Evolutionary conservation across 31 red algal genomes (phyloP), one percentile per base, ranked within the genome.

Genomic region (Endocladia muricata): DNA sequence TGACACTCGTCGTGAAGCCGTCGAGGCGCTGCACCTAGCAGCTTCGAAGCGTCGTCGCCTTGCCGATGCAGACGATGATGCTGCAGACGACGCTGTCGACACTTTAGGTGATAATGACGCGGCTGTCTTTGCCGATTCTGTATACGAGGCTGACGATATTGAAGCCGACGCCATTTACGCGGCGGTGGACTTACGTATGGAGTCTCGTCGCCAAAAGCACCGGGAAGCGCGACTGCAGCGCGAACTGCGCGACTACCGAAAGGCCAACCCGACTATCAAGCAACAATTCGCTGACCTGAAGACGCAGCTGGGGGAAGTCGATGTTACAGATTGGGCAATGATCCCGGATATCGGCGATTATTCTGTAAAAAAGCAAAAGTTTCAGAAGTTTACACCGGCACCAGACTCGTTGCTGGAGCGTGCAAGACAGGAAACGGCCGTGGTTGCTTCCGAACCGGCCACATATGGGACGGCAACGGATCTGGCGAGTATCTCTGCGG

Each of bases 141-240:
- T 83, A 13, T 95, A 95, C 43, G 92, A 95, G 51, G 71, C 84
- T 25, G 92, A 95, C 68, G 92, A 95, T 47, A 59, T 33, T 1
- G 92, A 95, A 26, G 92, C 92, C 29, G 92, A 95, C 61, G 81
- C 68, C 13, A 90, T 95, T 48, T 95, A 95, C 55, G 78, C 55
- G 0, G 86, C 81, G 28, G 86, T 95, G 7, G 91, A 94, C 25
- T 32, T 64, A 25, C 59, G 91, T 43, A 81, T 94, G 83, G 51
- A 63, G 19, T 79, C 83, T 43, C 59, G 91, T 19, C 71, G 83
- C 35, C 74, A 78, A 42, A 70, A 86, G 26, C 73, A 84, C 28
- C 78, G 72, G 57, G 89, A 92, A 61, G 52, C 61, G 55, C 42
- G 64, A 21, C 41, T 92, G 37, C 73, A 84, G 13, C 51, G 70